phyloP scores from a whole-genome alignment of 2,329 filamentous ascomycete genomes.

The Fragosphaeria purpurea region DNA sequence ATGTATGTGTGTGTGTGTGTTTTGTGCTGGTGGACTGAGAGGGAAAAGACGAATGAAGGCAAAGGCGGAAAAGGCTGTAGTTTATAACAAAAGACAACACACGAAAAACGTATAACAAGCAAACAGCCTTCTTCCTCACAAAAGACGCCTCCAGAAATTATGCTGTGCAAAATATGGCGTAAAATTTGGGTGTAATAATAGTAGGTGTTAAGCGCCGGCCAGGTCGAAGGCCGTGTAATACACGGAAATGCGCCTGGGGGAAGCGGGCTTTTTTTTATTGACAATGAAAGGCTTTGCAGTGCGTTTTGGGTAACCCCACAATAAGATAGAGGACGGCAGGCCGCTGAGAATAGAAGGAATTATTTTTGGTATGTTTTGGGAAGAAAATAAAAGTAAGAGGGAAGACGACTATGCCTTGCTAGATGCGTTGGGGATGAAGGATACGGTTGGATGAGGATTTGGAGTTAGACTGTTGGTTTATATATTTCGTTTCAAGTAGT shows the following conservation, averaged over 20 bases:
- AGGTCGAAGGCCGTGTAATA: constrained; percentile 2
- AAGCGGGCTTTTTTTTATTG: constrained; percentile 1
- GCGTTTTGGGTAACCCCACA: constrained; percentile 5
- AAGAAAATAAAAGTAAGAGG: background rate
- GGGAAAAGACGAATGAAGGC: background rate
- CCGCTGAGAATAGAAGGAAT: background rate
- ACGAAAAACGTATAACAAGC: background rate
- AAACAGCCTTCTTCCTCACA: too few species aligned
- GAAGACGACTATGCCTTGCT: too few species aligned
- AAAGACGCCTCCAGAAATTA: too few species aligned
- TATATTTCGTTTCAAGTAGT: background rate
- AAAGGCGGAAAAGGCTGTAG: background rate
- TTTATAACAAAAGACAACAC: background rate
- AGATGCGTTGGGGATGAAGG: too few species aligned
- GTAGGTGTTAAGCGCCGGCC: constrained; percentile 6
- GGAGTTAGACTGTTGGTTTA: too few species aligned
- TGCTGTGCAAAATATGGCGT: constrained; percentile 1
- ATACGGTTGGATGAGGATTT: too few species aligned
- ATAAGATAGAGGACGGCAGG: background rate
- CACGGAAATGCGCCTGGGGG: constrained; percentile 1
- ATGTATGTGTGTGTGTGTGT: constrained; percentile 1
- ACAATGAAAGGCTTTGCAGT: constrained; percentile 1
- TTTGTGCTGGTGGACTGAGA: background rate
- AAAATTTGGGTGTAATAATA: constrained; percentile 7
- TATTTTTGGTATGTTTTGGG: constrained; percentile 3